These are phyloP conservation scores for Candida rishiriensis DNA, from an alignment of 805 yeast genomes.

Conservation along the genomic window DNA sequence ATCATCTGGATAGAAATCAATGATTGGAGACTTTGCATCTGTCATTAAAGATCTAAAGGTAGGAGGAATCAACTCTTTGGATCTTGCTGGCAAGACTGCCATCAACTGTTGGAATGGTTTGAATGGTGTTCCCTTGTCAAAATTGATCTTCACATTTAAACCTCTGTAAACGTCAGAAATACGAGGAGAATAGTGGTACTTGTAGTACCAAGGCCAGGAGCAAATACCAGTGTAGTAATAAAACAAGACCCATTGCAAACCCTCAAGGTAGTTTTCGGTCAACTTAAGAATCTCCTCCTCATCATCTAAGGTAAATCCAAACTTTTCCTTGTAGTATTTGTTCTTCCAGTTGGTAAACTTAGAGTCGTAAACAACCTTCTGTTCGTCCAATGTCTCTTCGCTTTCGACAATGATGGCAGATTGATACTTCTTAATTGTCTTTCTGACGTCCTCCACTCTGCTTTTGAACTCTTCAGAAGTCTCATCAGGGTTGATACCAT, in stretches of 20 bases:
- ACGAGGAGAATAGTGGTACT: conserved; percentile 90
- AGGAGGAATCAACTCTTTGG: conserved; percentile 71
- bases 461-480: conserved; percentile 59
- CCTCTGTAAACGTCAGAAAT: conserved; percentile 82
- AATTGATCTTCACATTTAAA: conserved; percentile 55
- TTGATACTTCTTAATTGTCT: conserved; percentile 59
- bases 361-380: conserved; percentile 61
- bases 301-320: conserved; percentile 62
- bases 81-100: conserved; percentile 96
- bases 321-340: conserved; percentile 76
- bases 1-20: conserved; percentile 84
- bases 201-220: conserved; percentile 95
- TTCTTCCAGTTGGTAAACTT: conserved; percentile 83
- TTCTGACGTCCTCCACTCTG: conserved; percentile 48
- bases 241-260: conserved; percentile 92
- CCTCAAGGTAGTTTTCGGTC: conserved; percentile 82
- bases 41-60: conserved; percentile 80
- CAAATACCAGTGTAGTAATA: conserved; percentile 89
- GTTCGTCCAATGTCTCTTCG: conserved; percentile 45
- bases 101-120: conserved; percentile 92
- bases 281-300: conserved; percentile 55
- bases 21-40: conserved; percentile 79
- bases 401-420: conserved; percentile 59
- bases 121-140: conserved; percentile 74
- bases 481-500: conserved; percentile 67